These are phyloP conservation scores for Trametes sanguinea DNA, from an alignment of 768 basidiomycete species.

Conservation along the genomic window DNA sequence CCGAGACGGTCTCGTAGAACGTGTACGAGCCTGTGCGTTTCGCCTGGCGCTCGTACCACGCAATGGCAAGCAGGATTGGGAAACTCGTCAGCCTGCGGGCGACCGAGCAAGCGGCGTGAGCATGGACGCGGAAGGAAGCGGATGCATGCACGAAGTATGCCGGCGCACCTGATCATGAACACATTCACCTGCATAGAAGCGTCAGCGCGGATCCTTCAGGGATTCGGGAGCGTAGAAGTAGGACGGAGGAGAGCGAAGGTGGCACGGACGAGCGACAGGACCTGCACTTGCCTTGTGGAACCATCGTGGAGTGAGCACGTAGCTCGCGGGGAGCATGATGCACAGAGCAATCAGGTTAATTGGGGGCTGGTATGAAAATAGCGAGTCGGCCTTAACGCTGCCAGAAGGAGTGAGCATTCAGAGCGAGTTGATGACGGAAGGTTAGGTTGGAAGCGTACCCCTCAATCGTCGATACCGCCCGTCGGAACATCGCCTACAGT, in stretches of 20 bases:
- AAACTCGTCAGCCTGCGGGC: slow-evolving; percentile 70
- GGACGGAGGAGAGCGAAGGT: background rate
- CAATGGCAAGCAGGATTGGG: slow-evolving; percentile 78
- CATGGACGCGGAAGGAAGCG: background rate
- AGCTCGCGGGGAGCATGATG: slow-evolving; percentile 85
- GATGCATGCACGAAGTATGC: background rate
- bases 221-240: background rate
- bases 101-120: background rate
- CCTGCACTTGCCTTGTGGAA: slow-evolving; percentile 81
- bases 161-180: slow-evolving; percentile 72
- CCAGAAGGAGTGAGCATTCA: background rate
- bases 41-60: slow-evolving; percentile 84
- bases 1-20: slow-evolving; percentile 72
- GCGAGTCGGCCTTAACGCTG: slow-evolving; percentile 84
- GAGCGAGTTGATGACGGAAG: background rate
- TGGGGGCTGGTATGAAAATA: slow-evolving; percentile 95
- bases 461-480: slow-evolving; percentile 92
- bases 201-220: background rate
- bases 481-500: slow-evolving; percentile 86
- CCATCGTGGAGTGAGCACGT: slow-evolving; percentile 89
- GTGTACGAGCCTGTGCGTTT: slow-evolving; percentile 64
- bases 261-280: background rate
- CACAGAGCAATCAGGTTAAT: slow-evolving; percentile 86
- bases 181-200: slow-evolving; percentile 68
- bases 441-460: slow-evolving; percentile 49